Evolutionary conservation across 352 stramenopile genomes (phyloP), one percentile per base, ranked within the genome.

Genomic region (Pythium aquatile): DNA sequence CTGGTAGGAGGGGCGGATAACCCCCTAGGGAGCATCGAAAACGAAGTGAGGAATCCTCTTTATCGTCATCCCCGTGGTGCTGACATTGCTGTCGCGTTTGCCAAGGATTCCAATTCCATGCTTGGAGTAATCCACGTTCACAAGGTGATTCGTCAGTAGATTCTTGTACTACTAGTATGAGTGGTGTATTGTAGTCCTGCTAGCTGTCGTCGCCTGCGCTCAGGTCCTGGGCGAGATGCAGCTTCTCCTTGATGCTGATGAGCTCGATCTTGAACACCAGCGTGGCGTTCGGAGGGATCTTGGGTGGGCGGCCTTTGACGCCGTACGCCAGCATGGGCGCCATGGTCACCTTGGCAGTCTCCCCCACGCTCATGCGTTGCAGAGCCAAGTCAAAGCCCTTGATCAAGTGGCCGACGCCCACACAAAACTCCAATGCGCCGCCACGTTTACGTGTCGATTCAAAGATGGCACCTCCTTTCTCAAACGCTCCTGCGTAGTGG

Each of bases 221-320:
- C 66, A 59, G 29, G 69, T 71, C 7, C 52, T 61, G 16, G 5
- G 61, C 58, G 33, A 79, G 67, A 24, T 81, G 68, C 40, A 88
- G 63, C 58, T 88, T 92, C 61, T 91, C 84, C 55, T 91, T 86
- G 69, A 93, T 87, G 42, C 71, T 83, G 58, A 93, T 91, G 20
- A 93, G 75, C 60, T 93, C 82, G 59, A 91, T 89, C 46, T 83
- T 85, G 60, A 91, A 93, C 28, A 91, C 71, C 0, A 93, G 73
- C n/a, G 79, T 84, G 7, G 81, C 71, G 37, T 84, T 91, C 10
- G 78, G 77, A 0, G 85, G 85, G 35, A 93, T 91, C 48, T 80
- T 78, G 28, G 85, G 85, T 9, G 81, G 77, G 26, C 75, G 66
- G 2, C 85, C 85, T 55, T 86, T 86, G n/a, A 88, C 75, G 3